phyloP scores from a whole-genome alignment of 2,329 filamentous ascomycete genomes.

The Trichophyton verrucosum region DNA sequence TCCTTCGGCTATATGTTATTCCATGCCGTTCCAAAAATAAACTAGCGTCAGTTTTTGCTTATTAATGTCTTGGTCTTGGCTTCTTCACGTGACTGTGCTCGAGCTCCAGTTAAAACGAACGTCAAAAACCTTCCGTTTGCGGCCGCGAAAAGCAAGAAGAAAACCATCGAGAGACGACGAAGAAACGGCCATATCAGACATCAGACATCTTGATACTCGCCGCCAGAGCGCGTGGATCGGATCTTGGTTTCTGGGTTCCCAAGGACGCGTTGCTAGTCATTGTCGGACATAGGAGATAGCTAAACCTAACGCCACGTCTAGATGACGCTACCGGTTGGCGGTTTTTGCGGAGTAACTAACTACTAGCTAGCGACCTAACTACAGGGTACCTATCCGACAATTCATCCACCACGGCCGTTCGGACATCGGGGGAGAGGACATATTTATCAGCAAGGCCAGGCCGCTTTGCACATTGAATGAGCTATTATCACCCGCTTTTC shows the following conservation, averaged over 20 bases:
- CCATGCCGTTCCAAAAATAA: neutral
- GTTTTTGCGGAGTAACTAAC: neutral
- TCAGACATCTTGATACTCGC: neutral
- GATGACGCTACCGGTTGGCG: neutral
- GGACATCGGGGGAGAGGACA: neutral
- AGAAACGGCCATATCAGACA: neutral
- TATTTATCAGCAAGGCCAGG: neutral
- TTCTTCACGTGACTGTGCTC: neutral
- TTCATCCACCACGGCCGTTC: neutral
- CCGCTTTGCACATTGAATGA: neutral
- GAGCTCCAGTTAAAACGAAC: neutral
- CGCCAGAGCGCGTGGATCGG: neutral
- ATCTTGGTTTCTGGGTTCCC: neutral
- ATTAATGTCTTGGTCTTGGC: neutral
- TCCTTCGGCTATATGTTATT: neutral
- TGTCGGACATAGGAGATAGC: constrained; percentile 3
- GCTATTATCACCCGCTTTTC: too few species aligned
- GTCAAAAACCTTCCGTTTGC: neutral
- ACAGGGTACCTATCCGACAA: neutral
- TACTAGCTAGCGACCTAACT: neutral
- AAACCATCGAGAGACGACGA: neutral
- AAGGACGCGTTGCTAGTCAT: neutral
- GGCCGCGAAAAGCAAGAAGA: neutral
- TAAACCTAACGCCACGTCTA: neutral
- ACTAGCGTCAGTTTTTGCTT: neutral